These are phyloP conservation scores for Trichosporon sp. DNA, from an alignment of 1,284 basidiomycete species.

Conservation along the genomic window DNA sequence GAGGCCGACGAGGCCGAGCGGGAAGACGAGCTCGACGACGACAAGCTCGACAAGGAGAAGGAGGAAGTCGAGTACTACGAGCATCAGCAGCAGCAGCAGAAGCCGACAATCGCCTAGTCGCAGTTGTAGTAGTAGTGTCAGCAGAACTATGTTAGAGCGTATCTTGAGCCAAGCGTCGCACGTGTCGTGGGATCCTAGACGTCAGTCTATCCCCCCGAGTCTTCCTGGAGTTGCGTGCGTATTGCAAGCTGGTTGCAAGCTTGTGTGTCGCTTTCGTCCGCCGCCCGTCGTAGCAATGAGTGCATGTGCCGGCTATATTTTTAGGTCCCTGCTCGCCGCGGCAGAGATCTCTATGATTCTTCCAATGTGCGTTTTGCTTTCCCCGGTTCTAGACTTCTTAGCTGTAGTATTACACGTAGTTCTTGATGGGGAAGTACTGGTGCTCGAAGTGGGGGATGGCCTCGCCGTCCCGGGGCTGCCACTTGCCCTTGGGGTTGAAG, in stretches of 20 bases:
- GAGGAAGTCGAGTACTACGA: constrained; percentile 21
- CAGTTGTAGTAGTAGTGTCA: not conserved
- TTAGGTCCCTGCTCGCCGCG: not conserved
- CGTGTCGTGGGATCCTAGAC: not conserved
- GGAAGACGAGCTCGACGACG: constrained; percentile 5
- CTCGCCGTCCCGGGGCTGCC: constrained; percentile 63
- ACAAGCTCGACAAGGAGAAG: constrained; percentile 15
- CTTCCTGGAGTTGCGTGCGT: not conserved
- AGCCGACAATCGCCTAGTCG: not conserved
- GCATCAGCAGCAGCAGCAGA: not conserved
- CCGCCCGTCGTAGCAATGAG: not conserved
- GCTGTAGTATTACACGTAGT: constrained; percentile 52
- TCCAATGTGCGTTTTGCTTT: not conserved
- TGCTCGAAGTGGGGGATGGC: constrained; percentile 70
- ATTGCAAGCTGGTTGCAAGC: too few species aligned
- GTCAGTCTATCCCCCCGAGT: not conserved
- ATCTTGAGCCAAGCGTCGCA: too few species aligned
- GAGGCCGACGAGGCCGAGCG: constrained; percentile 1
- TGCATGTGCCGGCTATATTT: constrained; percentile 6
- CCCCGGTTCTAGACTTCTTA: constrained; percentile 7
- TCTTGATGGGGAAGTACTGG: constrained; percentile 82
- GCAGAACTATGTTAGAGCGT: not conserved
- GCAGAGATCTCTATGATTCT: constrained; percentile 2
- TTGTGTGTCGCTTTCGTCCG: too few species aligned
- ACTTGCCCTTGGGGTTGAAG: constrained; percentile 55